Base-by-base conservation (phyloP, 78 protist genomes). In the Guillardia theta region DNA sequence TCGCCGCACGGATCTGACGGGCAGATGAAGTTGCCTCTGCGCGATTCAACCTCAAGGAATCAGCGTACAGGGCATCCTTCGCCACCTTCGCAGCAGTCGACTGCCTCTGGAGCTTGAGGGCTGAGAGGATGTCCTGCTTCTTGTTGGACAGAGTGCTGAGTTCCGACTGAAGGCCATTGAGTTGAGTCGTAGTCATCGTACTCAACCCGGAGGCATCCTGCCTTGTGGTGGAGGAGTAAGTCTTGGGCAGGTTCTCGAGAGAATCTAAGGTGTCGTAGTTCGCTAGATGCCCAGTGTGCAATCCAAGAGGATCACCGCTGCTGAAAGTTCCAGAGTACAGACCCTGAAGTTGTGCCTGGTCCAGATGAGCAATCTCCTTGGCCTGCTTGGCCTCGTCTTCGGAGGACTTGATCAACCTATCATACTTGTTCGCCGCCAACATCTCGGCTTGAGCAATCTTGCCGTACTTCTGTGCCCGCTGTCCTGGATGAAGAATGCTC, bases 291-390 rank as follows among this genome's bases (percentile, higher is more conserved):
- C 48, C 48, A 22, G 90, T 78, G 90, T 36, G 18, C 24, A 43
- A 10, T 18, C 90, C 90, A 18, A 78, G 90, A 18, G 90, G 48
- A 9, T 78, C 90, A 6, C 90, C 90, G 50, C 50, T 78, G 90
- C 24, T 36, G 48, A 43, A 10, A 0, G 24, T 6, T 0, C 87
- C 87, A 70, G 87, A 70, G 41, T 70, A 70, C 43, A 78, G 50
- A 15, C 33, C 24, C 50, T 78, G 90, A 15, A 43, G 90, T 48
- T 78, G 45, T 30, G 48, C 45, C 90, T 8, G 18, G 48, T 78
- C 90, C 2, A 44, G 5, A 1, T n/a, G 19, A 4, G 48, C 90
- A 27, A 78, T 0, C 90, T 37, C 90, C 2, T 78, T 43, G 53
- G 90, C 90, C 48, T 78, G 53, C 33, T n/a, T 8, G 37, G 39